A percentile compares a stretch with the other conserved stretches of the same genome.
Evolutionary conservation across 768 basidiomycete species (phyloP).

Genomic region (Crepidotus variabilis): DNA sequence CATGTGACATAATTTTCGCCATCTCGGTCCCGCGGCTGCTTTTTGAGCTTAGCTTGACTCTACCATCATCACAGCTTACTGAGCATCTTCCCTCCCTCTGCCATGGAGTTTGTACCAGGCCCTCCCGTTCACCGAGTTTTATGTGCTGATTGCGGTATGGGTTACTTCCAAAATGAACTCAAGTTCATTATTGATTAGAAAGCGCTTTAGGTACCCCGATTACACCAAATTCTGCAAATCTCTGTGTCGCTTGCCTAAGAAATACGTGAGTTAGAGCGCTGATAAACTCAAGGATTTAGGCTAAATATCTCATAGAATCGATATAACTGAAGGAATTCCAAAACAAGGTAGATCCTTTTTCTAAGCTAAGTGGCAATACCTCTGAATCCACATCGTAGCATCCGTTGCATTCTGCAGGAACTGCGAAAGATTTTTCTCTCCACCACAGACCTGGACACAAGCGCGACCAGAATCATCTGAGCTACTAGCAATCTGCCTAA

Average conservation of each 20-base stretch:
- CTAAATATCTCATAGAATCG: slow-evolving; percentile 52
- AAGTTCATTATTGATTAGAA: neutral
- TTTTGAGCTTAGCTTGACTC: neutral
- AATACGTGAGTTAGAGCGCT: slow-evolving; percentile 59
- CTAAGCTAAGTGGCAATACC: neutral
- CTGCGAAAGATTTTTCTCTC: slow-evolving; percentile 93
- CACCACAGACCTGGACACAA: slow-evolving; percentile 82
- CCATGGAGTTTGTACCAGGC: slow-evolving; percentile 77
- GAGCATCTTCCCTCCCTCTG: slow-evolving; percentile 1
- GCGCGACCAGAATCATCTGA: slow-evolving; percentile 91
- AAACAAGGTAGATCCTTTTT: slow-evolving; percentile 63
- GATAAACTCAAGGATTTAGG: neutral
- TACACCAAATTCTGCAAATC: slow-evolving; percentile 88
- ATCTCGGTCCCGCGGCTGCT: neutral
- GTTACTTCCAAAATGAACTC: neutral
- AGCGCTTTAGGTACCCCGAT: slow-evolving; percentile 66
- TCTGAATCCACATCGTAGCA: slow-evolving; percentile 38
- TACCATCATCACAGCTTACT: neutral
- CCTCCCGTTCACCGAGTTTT: slow-evolving; percentile 80
- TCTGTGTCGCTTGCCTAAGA: slow-evolving; percentile 84
- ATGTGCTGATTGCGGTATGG: slow-evolving; percentile 81
- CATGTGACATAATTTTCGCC: neutral
- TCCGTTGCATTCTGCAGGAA: slow-evolving; percentile 92
- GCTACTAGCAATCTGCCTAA: slow-evolving; percentile 89
- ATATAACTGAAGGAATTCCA: slow-evolving; percentile 97